Percentiles rank a stretch among this genome's conserved stretches.
These are phyloP conservation scores for Suillus variegatus DNA, from an alignment of 768 basidiomycete genomes.

Conservation along the genomic window DNA sequence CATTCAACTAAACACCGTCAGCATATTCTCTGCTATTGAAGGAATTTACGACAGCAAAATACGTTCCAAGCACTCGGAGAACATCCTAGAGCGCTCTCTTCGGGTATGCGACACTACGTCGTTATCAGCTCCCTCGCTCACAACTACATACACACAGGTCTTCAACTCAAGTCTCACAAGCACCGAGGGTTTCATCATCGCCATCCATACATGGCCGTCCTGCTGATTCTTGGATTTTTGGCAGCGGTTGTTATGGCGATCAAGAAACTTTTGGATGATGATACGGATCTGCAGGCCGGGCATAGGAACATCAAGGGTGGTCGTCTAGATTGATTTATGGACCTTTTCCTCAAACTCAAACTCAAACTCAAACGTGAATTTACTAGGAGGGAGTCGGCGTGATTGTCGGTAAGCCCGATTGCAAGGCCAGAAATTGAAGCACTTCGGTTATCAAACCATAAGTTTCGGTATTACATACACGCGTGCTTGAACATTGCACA, in stretches of 20 bases:
- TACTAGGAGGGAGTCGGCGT: background rate
- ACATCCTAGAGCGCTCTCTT: slow-evolving; percentile 63
- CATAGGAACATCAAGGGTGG: slow-evolving; percentile 20
- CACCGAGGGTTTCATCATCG: slow-evolving; percentile 12
- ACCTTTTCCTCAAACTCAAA: background rate
- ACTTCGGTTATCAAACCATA: background rate
- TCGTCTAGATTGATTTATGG: slow-evolving; percentile 24
- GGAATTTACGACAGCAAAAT: slow-evolving; percentile 56
- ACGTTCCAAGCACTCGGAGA: slow-evolving; percentile 65
- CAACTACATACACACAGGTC: slow-evolving; percentile 12
- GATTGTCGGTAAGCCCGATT: background rate
- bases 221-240: slow-evolving; percentile 13
- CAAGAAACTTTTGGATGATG: slow-evolving; percentile 18
- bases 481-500: background rate
- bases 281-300: slow-evolving; percentile 16
- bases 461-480: background rate
- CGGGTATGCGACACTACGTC: slow-evolving; percentile 43
- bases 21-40: slow-evolving; percentile 72
- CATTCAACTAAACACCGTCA: slow-evolving; percentile 55
- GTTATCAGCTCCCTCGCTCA: slow-evolving; percentile 3
- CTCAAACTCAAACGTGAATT: background rate
- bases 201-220: slow-evolving; percentile 24
- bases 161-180: slow-evolving; percentile 17
- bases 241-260: slow-evolving; percentile 16
- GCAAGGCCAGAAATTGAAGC: background rate